Conservation (phyloP, 225 moss, liverwort and hornwort genomes). For the Sphagnum tenellum region DNA sequence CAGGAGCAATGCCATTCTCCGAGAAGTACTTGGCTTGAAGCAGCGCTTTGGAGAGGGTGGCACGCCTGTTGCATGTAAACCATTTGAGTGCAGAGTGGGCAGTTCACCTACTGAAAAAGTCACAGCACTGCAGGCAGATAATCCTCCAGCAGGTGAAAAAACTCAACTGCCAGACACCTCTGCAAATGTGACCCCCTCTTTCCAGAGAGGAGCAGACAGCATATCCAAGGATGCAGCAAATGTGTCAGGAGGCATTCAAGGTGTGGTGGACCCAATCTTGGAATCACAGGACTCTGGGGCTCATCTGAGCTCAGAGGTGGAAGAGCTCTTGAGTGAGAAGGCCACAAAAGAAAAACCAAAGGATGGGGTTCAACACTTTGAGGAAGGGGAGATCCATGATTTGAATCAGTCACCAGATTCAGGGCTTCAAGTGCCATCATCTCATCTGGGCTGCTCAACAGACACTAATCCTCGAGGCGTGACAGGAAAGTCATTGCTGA, state of each 20-base stretch:
- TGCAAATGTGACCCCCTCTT: too few relatives aligned
- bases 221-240: too few relatives aligned
- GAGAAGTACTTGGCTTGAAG: slow-evolving; percentile 1
- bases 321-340: neutral
- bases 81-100: too few relatives aligned
- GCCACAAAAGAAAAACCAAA: neutral
- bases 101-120: too few relatives aligned
- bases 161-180: too few relatives aligned
- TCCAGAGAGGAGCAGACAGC: too few relatives aligned
- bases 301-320: neutral
- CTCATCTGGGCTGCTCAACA: neutral
- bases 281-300: neutral
- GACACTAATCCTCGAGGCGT: neutral
- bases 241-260: too few relatives aligned
- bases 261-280: neutral
- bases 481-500: neutral
- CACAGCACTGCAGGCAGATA: too few relatives aligned
- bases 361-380: neutral
- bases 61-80: too few relatives aligned
- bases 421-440: too few relatives aligned
- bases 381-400: neutral
- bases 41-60: neutral
- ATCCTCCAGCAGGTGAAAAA: too few relatives aligned
- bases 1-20: slow-evolving; percentile 6
- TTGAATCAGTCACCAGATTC: neutral